Percentiles rank a stretch among this genome's conserved stretches.
phyloP scores from a whole-genome alignment of 768 basidiomycete species.

The Kwoniella mangroviensis region DNA sequence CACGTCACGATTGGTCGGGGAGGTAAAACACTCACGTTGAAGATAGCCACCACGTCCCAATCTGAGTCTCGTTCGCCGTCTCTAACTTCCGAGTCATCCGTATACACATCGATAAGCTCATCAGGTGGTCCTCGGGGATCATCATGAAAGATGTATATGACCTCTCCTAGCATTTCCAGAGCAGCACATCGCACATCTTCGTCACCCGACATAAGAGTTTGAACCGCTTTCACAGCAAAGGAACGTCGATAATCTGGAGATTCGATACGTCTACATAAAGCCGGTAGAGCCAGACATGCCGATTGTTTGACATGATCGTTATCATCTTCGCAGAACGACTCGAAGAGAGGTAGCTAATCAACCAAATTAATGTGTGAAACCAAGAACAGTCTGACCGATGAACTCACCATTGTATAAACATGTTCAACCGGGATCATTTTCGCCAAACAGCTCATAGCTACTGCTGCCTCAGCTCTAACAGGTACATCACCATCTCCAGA shows the following conservation, averaged over 20 bases:
- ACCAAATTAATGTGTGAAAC: not conserved
- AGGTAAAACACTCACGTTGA: conserved; percentile 53
- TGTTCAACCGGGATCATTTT: conserved; percentile 82
- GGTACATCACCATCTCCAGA: conserved; percentile 68
- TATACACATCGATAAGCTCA: conserved; percentile 75
- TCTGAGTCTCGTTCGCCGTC: conserved; percentile 38
- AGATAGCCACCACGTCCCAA: conserved; percentile 55
- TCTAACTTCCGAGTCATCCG: conserved; percentile 61
- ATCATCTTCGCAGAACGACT: conserved; percentile 69
- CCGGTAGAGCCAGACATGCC: conserved; percentile 80
- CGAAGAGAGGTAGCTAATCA: conserved; percentile 76
- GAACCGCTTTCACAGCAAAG: conserved; percentile 70
- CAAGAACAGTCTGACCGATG: no score
- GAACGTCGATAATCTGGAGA: conserved; percentile 64
- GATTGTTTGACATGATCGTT: conserved; percentile 86
- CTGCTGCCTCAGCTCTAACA: conserved; percentile 67
- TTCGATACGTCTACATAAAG: conserved; percentile 70
- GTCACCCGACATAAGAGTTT: conserved; percentile 60
- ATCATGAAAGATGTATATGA: conserved; percentile 77
- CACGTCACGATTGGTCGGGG: not conserved
- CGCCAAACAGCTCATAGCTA: conserved; percentile 84
- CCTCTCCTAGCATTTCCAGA: conserved; percentile 85
- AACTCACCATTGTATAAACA: conserved; percentile 66
- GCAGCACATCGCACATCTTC: conserved; percentile 74
- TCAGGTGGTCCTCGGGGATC: conserved; percentile 68